These are phyloP conservation scores for Sphenostylis stenocarpa DNA, from an alignment of 306 rosid genomes.

Conservation along the genomic window DNA sequence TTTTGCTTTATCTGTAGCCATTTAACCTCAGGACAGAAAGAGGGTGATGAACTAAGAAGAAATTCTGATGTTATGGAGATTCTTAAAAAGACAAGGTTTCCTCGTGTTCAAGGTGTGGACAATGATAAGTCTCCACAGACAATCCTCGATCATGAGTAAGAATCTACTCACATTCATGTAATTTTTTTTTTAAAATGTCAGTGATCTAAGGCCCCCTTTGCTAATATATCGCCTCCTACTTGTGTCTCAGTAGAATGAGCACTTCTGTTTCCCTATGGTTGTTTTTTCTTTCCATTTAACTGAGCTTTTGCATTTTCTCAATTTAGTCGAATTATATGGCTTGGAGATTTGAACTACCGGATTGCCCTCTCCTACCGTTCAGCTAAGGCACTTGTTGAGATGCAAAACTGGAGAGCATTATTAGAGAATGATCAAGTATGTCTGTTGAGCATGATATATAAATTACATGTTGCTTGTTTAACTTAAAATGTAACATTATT, in stretches of 20 bases:
- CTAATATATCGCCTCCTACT: background rate
- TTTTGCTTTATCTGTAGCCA: slow-evolving; percentile 96
- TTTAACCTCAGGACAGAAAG: slow-evolving; percentile 96
- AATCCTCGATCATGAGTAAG: slow-evolving; percentile 97
- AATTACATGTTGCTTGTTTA: background rate
- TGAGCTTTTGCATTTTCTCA: slow-evolving; percentile 21
- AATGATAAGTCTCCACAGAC: slow-evolving; percentile 91
- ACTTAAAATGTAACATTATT: background rate
- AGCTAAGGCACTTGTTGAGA: slow-evolving; percentile 96
- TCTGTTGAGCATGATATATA: slow-evolving; percentile 14
- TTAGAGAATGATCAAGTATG: slow-evolving; percentile 95
- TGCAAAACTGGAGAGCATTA: slow-evolving; percentile 99
- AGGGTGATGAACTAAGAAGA: slow-evolving; percentile 96
- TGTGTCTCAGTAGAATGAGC: background rate
- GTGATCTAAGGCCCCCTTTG: background rate
- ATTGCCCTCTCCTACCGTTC: slow-evolving; percentile 90
- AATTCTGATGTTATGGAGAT: slow-evolving; percentile 96
- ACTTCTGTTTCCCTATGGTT: slow-evolving; percentile 8
- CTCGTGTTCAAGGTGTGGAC: slow-evolving; percentile 68
- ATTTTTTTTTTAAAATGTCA: background rate
- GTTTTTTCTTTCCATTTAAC: slow-evolving; percentile 1
- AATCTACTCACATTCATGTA: slow-evolving; percentile 13
- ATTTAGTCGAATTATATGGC: slow-evolving; percentile 93
- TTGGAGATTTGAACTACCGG: slow-evolving; percentile 97
- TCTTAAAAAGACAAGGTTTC: slow-evolving; percentile 92